A percentile compares a stretch with the other conserved stretches of the same genome.
Evolutionary conservation across 208 protist species (phyloP).

Genomic region (Crithidia sp.): DNA sequence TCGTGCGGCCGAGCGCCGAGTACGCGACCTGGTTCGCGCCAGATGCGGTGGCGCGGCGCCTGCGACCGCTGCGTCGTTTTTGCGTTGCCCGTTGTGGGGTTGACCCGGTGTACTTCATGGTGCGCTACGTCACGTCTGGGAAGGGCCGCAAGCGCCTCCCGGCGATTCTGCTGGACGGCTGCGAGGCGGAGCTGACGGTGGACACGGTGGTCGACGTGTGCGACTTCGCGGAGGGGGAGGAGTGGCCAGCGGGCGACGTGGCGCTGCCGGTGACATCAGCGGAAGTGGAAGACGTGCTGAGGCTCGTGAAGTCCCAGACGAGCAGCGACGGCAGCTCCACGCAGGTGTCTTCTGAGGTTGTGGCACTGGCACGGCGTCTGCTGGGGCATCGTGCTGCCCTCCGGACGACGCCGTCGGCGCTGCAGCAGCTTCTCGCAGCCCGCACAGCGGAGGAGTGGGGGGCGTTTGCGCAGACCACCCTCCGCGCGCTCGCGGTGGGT

Average conservation of each 20-base stretch:
- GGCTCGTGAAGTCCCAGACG: background rate
- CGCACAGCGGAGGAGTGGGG: constrained; percentile 34
- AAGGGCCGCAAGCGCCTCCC: constrained; percentile 48
- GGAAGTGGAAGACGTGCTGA: constrained; percentile 9
- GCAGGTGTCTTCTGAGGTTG: background rate
- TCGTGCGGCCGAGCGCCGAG: constrained; percentile 35
- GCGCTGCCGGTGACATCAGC: background rate
- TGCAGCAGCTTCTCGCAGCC: constrained; percentile 22
- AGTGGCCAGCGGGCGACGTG: constrained; percentile 18
- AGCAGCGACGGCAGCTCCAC: background rate
- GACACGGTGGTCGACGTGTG: constrained; percentile 42
- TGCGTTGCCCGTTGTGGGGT: constrained; percentile 43
- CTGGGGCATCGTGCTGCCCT: constrained; percentile 13
- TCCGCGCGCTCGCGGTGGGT: constrained; percentile 29
- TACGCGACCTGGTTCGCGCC: constrained; percentile 31
- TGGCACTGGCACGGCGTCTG: constrained; percentile 9
- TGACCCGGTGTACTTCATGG: constrained; percentile 51
- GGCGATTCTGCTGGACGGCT: constrained; percentile 42
- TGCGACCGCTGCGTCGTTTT: constrained; percentile 34
- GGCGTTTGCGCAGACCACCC: constrained; percentile 1
- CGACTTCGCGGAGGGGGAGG: constrained; percentile 46
- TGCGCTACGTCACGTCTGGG: constrained; percentile 52
- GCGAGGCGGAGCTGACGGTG: constrained; percentile 39
- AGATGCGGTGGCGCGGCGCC: constrained; percentile 5
- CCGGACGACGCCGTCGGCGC: constrained; percentile 1